Evolutionary conservation across 75 land plant genomes (phyloP), one percentile per base, ranked within the genome.

Genomic region (Pinus taeda): DNA sequence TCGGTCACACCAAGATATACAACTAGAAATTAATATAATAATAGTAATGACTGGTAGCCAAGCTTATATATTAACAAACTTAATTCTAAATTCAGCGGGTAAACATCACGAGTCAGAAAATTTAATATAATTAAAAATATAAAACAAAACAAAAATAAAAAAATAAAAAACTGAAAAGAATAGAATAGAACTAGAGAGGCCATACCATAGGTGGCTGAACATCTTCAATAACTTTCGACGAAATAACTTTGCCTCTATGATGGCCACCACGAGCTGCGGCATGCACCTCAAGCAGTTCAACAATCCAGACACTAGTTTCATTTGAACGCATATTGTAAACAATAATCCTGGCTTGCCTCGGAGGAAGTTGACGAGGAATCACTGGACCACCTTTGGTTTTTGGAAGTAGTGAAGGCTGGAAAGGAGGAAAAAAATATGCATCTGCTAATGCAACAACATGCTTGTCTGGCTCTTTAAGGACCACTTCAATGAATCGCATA

Each of bases 161-260:
- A 1, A 1, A 0, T 22, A 76, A 49, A 9, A 9, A 11, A 49
- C 55, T 49, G 55, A 11, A 49, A 49, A 49, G 55, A 11, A 49
- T 9, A 49, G 55, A 49, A 49, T 49, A 49, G 11, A 49, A 49
- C 9, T 49, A 49, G 55, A 80, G 15, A 60, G n/a, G n/a, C 9
- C 85, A 83, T 95, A 95, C 99, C 93, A 97, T 94, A 14, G 99
- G 88, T 57, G 99, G 99, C 76, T 97, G 99, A 59, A 95, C 93
- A 79, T 97, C 93, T 15, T 93, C 90, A 64, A 95, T 78, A 71
- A 91, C 88, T 70, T 80, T 73, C 6, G 95, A 88, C 11, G 95
- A 91, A 55, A 92, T 75, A 24, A 91, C 95, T 81, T 93, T 95
- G 22, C 98, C 99, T 74, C 95, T 84, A 72, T 94, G 99, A 83